Base-by-base conservation (phyloP, 371 early-diverging fungal species). In the Batkoa obscura region DNA sequence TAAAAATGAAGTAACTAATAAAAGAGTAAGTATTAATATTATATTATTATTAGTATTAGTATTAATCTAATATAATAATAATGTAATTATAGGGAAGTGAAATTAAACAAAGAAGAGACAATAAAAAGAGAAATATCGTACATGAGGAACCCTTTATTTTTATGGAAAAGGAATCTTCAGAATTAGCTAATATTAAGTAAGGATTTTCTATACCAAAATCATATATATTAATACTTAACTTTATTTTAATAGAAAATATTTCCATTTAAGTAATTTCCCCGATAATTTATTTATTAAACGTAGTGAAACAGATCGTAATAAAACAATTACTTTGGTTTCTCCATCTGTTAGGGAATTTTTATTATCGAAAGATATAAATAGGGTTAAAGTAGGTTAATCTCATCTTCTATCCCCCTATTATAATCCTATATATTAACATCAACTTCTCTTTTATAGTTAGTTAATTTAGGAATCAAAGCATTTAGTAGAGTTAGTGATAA, bases 351-450 rank as follows among this genome's bases (percentile, higher is more conserved):
- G 84, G 64, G 53, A 62, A 30, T 68, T 91, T 3, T 62, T 94
- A 52, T 65, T 68, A 58, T 75, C 85, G 2, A 62, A 70, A 1
- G 83, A 84, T 55, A 71, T 79, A 38, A 58, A 64, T 34, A 74
- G 79, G 32, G 71, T 92, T 54, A 83, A 74, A 65, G 70, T 83
- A 2, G 88, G 94, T 51, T 89, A 94, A 69, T 86, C 93, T 0
- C 94, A 94, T 37, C 83, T 94, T 48, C 73, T 80, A 51, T 64
- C 83, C 1, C 41, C 13, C 13, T 48, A 10, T 48, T 32, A 12
- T 64, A 64, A 43, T 62, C 55, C 43, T 32, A 12, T 17, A 9
- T 10, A 48, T 48, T 48, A 10, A 9, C 15, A 32, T 15, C 23
- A 23, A 23, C 23, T 23, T 23, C 23, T 23, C 23, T 23, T 23